Evolutionary conservation across 805 yeast species (phyloP).

Genomic region (Candida cerambycidarum): DNA sequence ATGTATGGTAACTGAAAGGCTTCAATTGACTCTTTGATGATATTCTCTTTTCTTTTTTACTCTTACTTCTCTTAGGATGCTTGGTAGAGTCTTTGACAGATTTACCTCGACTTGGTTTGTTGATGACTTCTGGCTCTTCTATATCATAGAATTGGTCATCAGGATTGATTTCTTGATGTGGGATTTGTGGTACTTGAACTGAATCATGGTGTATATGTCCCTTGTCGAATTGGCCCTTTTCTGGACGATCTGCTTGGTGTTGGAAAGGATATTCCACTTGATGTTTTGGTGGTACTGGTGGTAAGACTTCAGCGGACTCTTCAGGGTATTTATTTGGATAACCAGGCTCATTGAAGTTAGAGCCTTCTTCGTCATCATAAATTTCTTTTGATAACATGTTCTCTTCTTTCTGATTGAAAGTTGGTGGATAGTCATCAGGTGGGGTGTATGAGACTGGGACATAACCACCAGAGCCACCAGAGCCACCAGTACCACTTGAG

Average conservation of each 20-base stretch:
- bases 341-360: slow-evolving; percentile 8
- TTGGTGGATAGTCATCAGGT: slow-evolving; percentile 1
- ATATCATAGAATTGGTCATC: slow-evolving; percentile 38
- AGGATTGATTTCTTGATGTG: slow-evolving; percentile 11
- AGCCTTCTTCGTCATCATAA: slow-evolving; percentile 16
- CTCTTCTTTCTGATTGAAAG: slow-evolving; percentile 7
- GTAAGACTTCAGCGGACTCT: slow-evolving; percentile 1
- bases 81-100: slow-evolving; percentile 32
- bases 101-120: slow-evolving; percentile 32
- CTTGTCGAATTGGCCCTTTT: neutral
- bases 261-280: too few relatives aligned
- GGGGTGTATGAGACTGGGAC: slow-evolving; percentile 6
- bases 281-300: slow-evolving; percentile 1
- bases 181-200: slow-evolving; percentile 1
- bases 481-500: too few relatives aligned
- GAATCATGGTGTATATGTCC: slow-evolving; percentile 2
- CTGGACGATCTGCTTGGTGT: neutral
- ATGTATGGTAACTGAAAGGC: slow-evolving; percentile 44
- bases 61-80: slow-evolving; percentile 18
- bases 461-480: slow-evolving; percentile 3
- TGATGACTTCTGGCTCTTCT: slow-evolving; percentile 34
- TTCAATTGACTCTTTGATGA: slow-evolving; percentile 18
- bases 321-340: slow-evolving; percentile 9
- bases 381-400: slow-evolving; percentile 9
- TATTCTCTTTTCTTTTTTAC: slow-evolving; percentile 11